Evolutionary conservation across 1,284 basidiomycete species (phyloP), one percentile per base, ranked within the genome.

Genomic region (Ceratobasidium sp.): DNA sequence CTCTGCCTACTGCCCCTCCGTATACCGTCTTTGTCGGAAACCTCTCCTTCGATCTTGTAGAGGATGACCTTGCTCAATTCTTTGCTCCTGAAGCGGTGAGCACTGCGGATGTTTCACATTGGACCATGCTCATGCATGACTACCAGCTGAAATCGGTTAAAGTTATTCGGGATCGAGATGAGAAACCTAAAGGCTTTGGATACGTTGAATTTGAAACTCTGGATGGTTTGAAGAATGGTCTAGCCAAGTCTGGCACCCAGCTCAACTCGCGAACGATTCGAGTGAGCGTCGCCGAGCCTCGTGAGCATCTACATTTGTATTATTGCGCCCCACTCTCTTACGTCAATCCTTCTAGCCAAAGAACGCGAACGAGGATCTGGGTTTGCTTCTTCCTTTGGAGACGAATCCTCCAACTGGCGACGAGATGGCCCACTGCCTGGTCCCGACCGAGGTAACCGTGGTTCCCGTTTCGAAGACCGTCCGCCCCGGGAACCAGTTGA

Each of bases 1-100:
- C 97, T 32, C 80, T 99, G 40, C 97, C 97, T n/a, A 92, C 92
- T 55, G 87, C 88, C 72, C 94, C 97, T 15, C 97, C 97, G 12
- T 99, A 88, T 82, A 99, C 96, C 42, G 96, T 93, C 7, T 99
- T 95, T 75, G 85, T 99, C 73, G 97, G 96, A 69, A 99, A 99
- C 80, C 83, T 99, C 62, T 86, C 94, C 2, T 99, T 98, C 75
- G 97, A 99, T 80, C 86, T 94, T 54, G 88, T 87, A 20, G 95
- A 98, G 76, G 78, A 77, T 7, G 94, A 98, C 74, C 80, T 99
- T 47, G 89, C 87, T 69, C 83, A 84, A 34, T 97, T 95, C 79
- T 98, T 98, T 75, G 80, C 78, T 69, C 82, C 83, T 58, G 80
- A 82, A 68, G 83, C 86, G 81, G 91, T 91, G 72, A 69, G 82